Base-by-base conservation (phyloP, 2,329 filamentous ascomycete genomes). In the Blastomyces percursus region DNA sequence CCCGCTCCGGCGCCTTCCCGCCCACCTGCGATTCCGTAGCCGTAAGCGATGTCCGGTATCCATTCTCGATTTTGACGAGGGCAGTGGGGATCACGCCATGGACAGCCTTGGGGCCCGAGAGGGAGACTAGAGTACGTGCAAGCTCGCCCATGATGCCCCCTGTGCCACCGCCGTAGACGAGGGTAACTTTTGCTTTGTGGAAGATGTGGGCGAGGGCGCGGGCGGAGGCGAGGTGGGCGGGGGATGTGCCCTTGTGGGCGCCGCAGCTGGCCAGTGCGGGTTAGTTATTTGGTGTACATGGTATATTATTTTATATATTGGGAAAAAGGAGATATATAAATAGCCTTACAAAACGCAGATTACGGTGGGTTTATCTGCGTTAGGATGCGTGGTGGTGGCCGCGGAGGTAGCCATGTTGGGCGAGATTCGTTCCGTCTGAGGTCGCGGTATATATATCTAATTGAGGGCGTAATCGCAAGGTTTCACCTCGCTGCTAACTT, bases 151-250 rank as follows among this genome's bases (percentile, higher is more conserved):
- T 99, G 55, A 99, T 83, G 11, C 94, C 94, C 46, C 91, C 86
- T 2, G 93, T 97, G 71, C 94, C 94, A 68, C 94, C 94, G 68
- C 94, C 94, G 76, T 97, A 99, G 67, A 97, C 91, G 52, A 99
- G 85, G 11, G 84, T 82, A 70, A 95, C 91, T 73, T 90, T 86
- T 71, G 89, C 83, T 59, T 83, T 81, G 72, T 91, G 88, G 78
- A 97, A 88, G 67, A 82, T 80, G 42, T 79, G 79, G 61, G 88
- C 93, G 16, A 97, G 85, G 38, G 84, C 77, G 48, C 87, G 87
- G 2, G 94, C 94, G 8, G 91, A 86, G 73, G 86, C 85, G 70
- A 95, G 77, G 75, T 96, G 90, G 4, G 81, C 82, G 16, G 90
- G 86, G 65, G 84, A 87, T 60, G 81, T 85, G 59, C 94, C 94